These are phyloP conservation scores for Trichophyton equinum DNA, from an alignment of 2,329 filamentous ascomycete species.

Conservation along the genomic window DNA sequence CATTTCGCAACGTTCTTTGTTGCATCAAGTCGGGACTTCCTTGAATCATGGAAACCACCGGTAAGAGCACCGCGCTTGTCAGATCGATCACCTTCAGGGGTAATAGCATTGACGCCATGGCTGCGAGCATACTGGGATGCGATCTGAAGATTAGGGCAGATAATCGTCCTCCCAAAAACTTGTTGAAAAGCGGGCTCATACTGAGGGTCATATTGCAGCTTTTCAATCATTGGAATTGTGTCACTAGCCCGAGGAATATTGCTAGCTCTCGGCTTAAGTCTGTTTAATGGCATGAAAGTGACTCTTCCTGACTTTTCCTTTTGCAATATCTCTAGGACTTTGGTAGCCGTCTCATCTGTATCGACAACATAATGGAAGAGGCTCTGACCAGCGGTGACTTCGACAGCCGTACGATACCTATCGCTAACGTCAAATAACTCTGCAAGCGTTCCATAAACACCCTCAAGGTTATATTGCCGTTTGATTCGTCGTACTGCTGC, in stretches of 20 bases:
- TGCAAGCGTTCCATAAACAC: constrained; percentile 83
- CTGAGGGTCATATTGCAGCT: constrained; percentile 61
- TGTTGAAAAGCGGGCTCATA: constrained; percentile 84
- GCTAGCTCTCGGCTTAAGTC: constrained; percentile 55
- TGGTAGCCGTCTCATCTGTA: constrained; percentile 73
- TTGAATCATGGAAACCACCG: constrained; percentile 81
- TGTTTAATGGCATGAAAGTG: constrained; percentile 87
- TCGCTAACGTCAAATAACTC: constrained; percentile 84
- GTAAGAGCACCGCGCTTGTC: constrained; percentile 94
- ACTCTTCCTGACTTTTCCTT: constrained; percentile 71
- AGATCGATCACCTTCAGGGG: constrained; percentile 83
- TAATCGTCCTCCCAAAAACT: constrained; percentile 88
- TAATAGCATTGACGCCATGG: constrained; percentile 85
- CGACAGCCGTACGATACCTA: constrained; percentile 73
- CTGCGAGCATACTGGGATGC: constrained; percentile 85
- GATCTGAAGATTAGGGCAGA: constrained; percentile 79
- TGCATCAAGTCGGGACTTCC: constrained; percentile 74
- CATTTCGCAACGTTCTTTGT: constrained; percentile 63
- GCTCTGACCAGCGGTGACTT: constrained; percentile 83
- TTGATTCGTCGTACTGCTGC: constrained; percentile 77
- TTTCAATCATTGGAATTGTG: constrained; percentile 74
- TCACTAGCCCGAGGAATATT: constrained; percentile 79
- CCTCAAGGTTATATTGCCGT: constrained; percentile 63
- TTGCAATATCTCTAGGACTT: constrained; percentile 66
- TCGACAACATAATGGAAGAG: constrained; percentile 96